phyloP scores from a whole-genome alignment of 2,329 filamentous ascomycete species.

The Bipolaris zeicola region DNA sequence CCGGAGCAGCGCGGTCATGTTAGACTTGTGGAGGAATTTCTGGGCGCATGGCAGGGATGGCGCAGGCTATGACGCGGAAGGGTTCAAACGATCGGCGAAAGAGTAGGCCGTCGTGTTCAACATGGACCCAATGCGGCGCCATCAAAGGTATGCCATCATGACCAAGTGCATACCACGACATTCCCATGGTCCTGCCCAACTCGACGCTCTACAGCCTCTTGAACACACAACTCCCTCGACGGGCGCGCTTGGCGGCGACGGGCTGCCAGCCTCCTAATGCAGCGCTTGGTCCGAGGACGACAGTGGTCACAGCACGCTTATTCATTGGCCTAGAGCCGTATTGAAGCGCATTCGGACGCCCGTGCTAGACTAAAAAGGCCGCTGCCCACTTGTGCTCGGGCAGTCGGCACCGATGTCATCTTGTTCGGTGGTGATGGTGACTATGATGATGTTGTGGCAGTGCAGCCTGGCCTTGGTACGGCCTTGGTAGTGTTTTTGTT shows the following conservation, averaged over 20 bases:
- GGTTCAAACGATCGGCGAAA: conserved; percentile 13
- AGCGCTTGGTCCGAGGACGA: conserved; percentile 14
- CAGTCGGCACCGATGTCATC: conserved; percentile 21
- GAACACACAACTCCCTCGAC: neutral
- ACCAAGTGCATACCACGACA: neutral
- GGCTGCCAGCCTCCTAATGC: conserved; percentile 11
- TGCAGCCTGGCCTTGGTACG: conserved; percentile 20
- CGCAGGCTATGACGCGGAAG: conserved; percentile 18
- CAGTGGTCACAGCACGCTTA: conserved; percentile 19
- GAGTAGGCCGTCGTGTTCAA: conserved; percentile 1
- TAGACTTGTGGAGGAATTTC: conserved; percentile 21
- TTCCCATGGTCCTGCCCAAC: neutral
- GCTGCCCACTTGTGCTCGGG: conserved; percentile 19
- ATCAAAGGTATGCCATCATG: neutral
- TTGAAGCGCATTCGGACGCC: conserved; percentile 22
- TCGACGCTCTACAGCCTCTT: neutral
- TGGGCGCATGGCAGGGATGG: conserved; percentile 19
- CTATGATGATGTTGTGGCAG: conserved; percentile 28
- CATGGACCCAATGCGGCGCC: neutral
- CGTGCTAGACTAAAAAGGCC: conserved; percentile 27
- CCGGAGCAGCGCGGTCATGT: conserved; percentile 17
- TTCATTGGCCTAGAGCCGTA: conserved; percentile 23
- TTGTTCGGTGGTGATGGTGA: conserved; percentile 10
- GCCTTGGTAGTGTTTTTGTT: neutral
- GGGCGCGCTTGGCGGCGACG: conserved; percentile 1